Percentiles rank a stretch among this genome's conserved stretches.
Conservation (phyloP, 2,329 filamentous ascomycete genomes). For the Trichoderma pleuroti region DNA sequence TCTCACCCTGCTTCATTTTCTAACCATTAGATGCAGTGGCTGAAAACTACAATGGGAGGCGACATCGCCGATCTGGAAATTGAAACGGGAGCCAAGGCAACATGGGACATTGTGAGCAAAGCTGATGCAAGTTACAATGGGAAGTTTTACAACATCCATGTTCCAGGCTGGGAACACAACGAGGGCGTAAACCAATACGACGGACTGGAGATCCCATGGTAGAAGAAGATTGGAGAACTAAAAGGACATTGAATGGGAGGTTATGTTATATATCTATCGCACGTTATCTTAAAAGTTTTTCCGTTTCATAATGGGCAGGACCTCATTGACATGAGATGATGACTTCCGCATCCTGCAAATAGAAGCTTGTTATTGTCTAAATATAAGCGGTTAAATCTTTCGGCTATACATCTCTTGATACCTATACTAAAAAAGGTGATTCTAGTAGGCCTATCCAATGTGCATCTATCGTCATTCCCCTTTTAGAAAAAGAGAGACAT, state of each 20-base stretch:
- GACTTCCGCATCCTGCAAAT: neutral
- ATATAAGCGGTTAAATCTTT: too few species aligned
- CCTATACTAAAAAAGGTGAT: too few species aligned
- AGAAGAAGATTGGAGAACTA: neutral
- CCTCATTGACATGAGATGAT: neutral
- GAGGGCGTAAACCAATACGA: neutral
- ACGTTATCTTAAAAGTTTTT: neutral
- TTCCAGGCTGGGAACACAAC: neutral
- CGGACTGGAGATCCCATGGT: neutral
- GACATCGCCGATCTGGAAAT: neutral
- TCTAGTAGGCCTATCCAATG: too few species aligned
- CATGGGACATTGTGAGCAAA: neutral
- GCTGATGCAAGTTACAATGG: neutral
- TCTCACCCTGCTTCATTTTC: neutral
- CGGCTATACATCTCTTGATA: too few species aligned
- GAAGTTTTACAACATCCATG: neutral
- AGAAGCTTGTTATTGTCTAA: too few species aligned
- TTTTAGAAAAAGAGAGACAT: conserved; percentile 3
- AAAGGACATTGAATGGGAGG: too few species aligned
- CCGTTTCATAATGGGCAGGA: neutral
- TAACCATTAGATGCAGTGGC: neutral
- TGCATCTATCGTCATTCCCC: neutral
- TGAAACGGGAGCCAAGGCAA: neutral
- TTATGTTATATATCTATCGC: neutral
- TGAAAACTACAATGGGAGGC: neutral